Base-by-base conservation (phyloP, 2,329 filamentous ascomycete species). In the Falciphora oryzae region DNA sequence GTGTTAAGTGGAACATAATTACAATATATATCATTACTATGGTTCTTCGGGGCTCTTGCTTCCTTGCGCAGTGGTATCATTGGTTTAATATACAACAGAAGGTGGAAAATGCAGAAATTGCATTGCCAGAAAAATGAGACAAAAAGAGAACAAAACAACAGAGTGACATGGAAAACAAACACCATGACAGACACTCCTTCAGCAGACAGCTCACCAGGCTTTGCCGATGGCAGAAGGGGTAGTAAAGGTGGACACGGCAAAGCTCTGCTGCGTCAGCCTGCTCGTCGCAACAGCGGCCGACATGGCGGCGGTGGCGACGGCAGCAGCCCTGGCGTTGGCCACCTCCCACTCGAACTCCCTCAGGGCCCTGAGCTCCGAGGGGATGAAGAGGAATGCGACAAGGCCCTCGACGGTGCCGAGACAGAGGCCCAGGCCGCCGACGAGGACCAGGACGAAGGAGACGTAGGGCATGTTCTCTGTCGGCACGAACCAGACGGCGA, bases 331-430 rank as follows among this genome's bases (percentile, higher is more conserved):
- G 16, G 89, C 89, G 73, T 90, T 93, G 62, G 79, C 80, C 31
- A 98, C 88, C 76, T 99, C 95, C 90, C 92, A 97, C 74, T 95
- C 87, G 77, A 98, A 98, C 79, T 99, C 95, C 71, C 87, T 89
- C 64, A 99, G 78, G 4, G 90, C 89, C 65, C 92, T 84, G 66
- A 97, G 77, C 78, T 99, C 95, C 66, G 87, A 88, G 14, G 89
- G 88, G 65, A 97, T 89, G 74, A 99, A 99, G 61, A 98, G 76
- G 0, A 95, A 83, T 0, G 93, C 90, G 74, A 98, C 91, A 57
- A 98, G 77, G 0, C 94, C 93, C 73, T 97, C 91, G 27, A 97
- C 74, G 3, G 92, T 85, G 0, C 94, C 94, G 4, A 88, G 87
- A 22, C 84, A 84, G 44, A 98, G 81, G 2, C 88, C 86, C 22